These are phyloP conservation scores for Monosporascus sp. DNA, from an alignment of 2,329 filamentous ascomycete genomes.

Conservation along the genomic window DNA sequence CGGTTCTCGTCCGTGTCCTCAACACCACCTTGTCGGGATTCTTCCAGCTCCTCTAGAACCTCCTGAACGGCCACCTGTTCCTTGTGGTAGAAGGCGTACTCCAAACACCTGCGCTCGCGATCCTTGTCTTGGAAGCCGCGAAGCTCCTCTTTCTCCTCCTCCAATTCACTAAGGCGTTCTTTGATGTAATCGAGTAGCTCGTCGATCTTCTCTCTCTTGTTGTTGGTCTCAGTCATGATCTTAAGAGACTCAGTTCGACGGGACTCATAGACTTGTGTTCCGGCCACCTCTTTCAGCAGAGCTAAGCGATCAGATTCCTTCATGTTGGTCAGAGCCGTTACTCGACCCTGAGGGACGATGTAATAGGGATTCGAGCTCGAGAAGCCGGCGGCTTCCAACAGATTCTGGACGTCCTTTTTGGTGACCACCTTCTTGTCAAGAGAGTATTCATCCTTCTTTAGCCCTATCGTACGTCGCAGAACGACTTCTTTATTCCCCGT, in stretches of 20 bases:
- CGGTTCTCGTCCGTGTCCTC: constrained; percentile 80
- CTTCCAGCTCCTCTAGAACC: constrained; percentile 77
- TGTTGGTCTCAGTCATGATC: constrained; percentile 95
- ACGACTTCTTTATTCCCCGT: constrained; percentile 88
- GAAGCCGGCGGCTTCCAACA: constrained; percentile 93
- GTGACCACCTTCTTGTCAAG: constrained; percentile 95
- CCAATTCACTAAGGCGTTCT: constrained; percentile 79
- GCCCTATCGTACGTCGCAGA: constrained; percentile 86
- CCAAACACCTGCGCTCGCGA: constrained; percentile 80
- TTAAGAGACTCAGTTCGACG: constrained; percentile 87
- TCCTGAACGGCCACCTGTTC: constrained; percentile 76
- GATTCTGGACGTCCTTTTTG: constrained; percentile 88
- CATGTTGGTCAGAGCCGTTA: constrained; percentile 97
- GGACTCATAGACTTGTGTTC: constrained; percentile 94
- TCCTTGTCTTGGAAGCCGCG: constrained; percentile 94
- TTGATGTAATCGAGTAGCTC: constrained; percentile 88
- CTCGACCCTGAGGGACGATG: constrained; percentile 94
- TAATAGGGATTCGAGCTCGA: constrained; percentile 98
- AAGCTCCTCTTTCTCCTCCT: constrained; percentile 96
- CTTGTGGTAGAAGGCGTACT: constrained; percentile 90
- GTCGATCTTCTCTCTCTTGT: constrained; percentile 91
- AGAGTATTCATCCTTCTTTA: constrained; percentile 98
- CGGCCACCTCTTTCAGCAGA: constrained; percentile 94
- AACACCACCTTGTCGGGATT: constrained; percentile 71
- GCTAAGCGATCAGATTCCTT: constrained; percentile 88